Evolutionary conservation across 2,329 filamentous ascomycete genomes (phyloP).

Genomic region (Aspergillus tanneri): DNA sequence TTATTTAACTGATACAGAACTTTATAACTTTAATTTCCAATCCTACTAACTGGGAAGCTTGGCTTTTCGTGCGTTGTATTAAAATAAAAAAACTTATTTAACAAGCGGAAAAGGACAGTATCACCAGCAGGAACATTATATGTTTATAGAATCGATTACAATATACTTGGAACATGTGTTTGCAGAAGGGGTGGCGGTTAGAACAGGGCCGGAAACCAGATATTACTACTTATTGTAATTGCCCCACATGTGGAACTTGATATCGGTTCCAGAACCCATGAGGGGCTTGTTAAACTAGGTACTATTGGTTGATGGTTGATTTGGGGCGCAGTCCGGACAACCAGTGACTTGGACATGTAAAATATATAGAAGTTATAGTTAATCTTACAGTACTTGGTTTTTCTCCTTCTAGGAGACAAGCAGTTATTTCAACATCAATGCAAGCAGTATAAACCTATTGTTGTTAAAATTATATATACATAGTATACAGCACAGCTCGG

Average conservation of each 20-base stretch:
- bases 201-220: neutral
- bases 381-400: neutral
- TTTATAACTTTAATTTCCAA: neutral
- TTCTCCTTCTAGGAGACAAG: neutral
- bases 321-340: neutral
- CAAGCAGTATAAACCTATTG: slow-evolving; percentile 1
- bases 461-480: neutral
- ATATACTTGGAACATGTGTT: neutral
- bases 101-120: neutral
- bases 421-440: slow-evolving; percentile 1
- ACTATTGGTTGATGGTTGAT: neutral
- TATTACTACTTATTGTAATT: neutral
- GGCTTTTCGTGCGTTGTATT: neutral
- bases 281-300: neutral
- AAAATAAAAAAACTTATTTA: neutral
- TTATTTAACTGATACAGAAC: neutral
- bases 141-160: neutral
- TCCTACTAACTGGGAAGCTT: neutral
- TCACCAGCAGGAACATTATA: neutral
- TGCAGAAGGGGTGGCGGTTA: neutral
- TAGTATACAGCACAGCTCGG: no score
- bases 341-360: neutral
- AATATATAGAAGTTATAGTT: neutral
- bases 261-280: neutral
- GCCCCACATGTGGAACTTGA: neutral